These are phyloP conservation scores for Curvularia lunata DNA, from an alignment of 2,329 filamentous ascomycete species.

Conservation along the genomic window DNA sequence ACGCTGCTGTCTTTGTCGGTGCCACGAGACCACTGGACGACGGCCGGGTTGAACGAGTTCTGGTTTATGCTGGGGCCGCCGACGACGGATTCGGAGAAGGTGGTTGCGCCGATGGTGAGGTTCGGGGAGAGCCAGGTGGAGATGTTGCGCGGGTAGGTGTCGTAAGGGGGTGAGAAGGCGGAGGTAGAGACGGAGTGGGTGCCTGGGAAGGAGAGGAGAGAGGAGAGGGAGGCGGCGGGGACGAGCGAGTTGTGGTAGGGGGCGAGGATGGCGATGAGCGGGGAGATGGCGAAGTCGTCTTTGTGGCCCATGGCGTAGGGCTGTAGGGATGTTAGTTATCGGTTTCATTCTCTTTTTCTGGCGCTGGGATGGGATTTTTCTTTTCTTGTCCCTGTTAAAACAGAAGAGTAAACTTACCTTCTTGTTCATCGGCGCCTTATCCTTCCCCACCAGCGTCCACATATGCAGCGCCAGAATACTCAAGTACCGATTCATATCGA, in stretches of 20 bases:
- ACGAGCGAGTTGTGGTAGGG: slow-evolving; percentile 58
- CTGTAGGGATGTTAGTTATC: slow-evolving; percentile 27
- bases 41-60: slow-evolving; percentile 63
- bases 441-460: slow-evolving; percentile 63
- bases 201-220: slow-evolving; percentile 57
- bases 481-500: slow-evolving; percentile 68
- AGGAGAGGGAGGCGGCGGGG: slow-evolving; percentile 47
- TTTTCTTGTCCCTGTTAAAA: no score
- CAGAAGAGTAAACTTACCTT: no score
- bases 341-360: not conserved
- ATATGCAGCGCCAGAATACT: slow-evolving; percentile 65
- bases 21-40: slow-evolving; percentile 63
- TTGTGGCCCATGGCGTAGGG: slow-evolving; percentile 64
- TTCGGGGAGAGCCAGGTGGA: slow-evolving; percentile 63
- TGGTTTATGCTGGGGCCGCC: slow-evolving; percentile 62
- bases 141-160: slow-evolving; percentile 64
- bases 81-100: slow-evolving; percentile 62
- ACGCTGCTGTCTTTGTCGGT: slow-evolving; percentile 31
- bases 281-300: slow-evolving; percentile 65
- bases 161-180: slow-evolving; percentile 65
- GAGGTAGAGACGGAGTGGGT: slow-evolving; percentile 61
- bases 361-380: no score
- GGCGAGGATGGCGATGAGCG: slow-evolving; percentile 63
- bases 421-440: slow-evolving; percentile 44
- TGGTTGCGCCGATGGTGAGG: slow-evolving; percentile 66